Conservation (phyloP, 768 basidiomycete species). For the Cantharellus anzutake region DNA sequence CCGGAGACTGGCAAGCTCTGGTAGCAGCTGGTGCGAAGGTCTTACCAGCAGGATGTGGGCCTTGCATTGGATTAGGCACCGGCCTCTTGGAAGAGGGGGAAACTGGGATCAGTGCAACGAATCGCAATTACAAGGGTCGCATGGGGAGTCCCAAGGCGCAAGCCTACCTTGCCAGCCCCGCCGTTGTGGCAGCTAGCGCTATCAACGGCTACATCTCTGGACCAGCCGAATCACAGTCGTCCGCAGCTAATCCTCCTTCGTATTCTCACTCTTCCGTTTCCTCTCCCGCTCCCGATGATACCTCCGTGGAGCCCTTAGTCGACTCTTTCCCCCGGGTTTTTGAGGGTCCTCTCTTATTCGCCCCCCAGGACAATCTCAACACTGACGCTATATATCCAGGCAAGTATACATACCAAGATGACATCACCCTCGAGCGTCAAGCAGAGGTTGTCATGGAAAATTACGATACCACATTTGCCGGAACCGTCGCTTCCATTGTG, state of each 20-base stretch:
- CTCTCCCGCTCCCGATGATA: conserved; percentile 12
- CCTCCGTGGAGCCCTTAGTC: conserved; percentile 40
- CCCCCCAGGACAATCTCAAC: conserved; percentile 92
- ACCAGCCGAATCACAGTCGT: conserved; percentile 31
- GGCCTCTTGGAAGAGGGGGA: conserved; percentile 89
- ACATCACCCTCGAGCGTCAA: conserved; percentile 86
- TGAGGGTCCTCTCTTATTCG: conserved; percentile 71
- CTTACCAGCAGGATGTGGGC: conserved; percentile 90
- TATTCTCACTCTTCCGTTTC: conserved; percentile 19
- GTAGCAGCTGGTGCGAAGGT: conserved; percentile 79
- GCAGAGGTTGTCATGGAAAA: conserved; percentile 99
- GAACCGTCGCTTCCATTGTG: conserved; percentile 18
- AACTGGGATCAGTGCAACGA: conserved; percentile 93
- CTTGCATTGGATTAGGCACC: conserved; percentile 90
- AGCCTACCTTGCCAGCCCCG: conserved; percentile 91
- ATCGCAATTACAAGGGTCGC: conserved; percentile 96
- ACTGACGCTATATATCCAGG: conserved; percentile 98
- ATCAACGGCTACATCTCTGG: conserved; percentile 79
- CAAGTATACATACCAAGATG: conserved; percentile 98
- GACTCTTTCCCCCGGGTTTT: conserved; percentile 72
- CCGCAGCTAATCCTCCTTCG: conserved; percentile 32
- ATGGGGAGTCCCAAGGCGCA: conserved; percentile 94
- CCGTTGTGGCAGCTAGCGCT: conserved; percentile 92
- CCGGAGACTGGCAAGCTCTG: conserved; percentile 78
- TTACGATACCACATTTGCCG: conserved; percentile 81